Evolutionary conservation across 2,329 filamentous ascomycete genomes (phyloP).

Genomic region (Verticillium zaregamsianum): DNA sequence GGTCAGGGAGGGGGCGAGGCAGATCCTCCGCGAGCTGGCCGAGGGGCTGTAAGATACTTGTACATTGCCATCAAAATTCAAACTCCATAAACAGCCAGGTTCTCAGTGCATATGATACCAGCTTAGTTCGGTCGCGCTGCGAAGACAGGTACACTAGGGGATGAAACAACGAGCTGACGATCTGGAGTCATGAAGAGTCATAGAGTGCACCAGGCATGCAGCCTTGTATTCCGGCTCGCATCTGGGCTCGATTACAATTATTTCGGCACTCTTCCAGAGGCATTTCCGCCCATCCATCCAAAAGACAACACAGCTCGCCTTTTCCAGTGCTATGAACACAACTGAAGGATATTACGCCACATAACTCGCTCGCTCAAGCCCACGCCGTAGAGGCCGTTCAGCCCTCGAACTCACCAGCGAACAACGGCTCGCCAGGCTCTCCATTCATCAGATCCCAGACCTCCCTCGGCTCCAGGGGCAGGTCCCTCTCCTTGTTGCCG

Average conservation of each 20-base stretch:
- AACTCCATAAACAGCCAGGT: too few relatives aligned
- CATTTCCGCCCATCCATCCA: too few relatives aligned
- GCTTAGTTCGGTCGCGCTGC: too few relatives aligned
- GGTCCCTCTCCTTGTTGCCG: conserved; percentile 18
- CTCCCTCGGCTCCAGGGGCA: conserved; percentile 30
- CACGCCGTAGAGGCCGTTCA: neutral
- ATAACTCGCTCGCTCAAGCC: neutral
- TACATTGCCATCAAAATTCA: neutral
- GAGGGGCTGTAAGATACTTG: conserved; percentile 8
- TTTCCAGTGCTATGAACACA: neutral
- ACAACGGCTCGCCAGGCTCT: conserved; percentile 34
- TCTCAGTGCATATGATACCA: too few relatives aligned
- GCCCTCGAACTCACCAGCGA: conserved; percentile 35
- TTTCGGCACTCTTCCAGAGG: too few relatives aligned
- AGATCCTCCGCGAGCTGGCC: conserved; percentile 25
- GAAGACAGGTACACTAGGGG: too few relatives aligned
- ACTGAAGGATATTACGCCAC: neutral
- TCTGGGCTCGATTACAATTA: too few relatives aligned
- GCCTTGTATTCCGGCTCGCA: too few relatives aligned
- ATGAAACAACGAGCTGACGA: too few relatives aligned
- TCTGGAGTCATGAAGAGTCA: too few relatives aligned
- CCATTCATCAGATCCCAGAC: conserved; percentile 45
- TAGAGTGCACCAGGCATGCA: too few relatives aligned
- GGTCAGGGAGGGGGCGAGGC: conserved; percentile 30
- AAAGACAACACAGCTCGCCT: too few relatives aligned